A percentile compares a stretch with the other conserved stretches of the same genome.
Evolutionary conservation across 148 eudicot species (phyloP).

Genomic region (Cornus kousa): DNA sequence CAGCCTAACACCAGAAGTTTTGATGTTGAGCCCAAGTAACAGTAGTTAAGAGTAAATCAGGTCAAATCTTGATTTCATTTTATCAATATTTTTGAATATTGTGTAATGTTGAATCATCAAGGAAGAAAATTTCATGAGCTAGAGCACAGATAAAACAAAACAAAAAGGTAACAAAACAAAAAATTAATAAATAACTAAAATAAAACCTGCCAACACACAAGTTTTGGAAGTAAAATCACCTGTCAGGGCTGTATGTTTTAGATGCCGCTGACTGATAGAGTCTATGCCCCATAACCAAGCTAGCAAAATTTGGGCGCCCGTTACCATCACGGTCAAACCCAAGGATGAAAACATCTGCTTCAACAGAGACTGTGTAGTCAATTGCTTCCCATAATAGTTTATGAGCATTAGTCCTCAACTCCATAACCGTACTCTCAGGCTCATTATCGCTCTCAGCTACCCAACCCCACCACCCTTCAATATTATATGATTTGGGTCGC

Average conservation of each 20-base stretch:
- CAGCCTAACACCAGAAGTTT: background rate
- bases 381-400: slow-evolving; percentile 93
- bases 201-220: background rate
- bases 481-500: slow-evolving; percentile 67
- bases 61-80: background rate
- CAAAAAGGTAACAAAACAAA: no score
- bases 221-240: slow-evolving; percentile 36
- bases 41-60: background rate
- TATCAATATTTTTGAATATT: no score
- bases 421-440: slow-evolving; percentile 90
- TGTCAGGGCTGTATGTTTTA: slow-evolving; percentile 69
- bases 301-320: slow-evolving; percentile 81
- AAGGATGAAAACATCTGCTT: slow-evolving; percentile 83
- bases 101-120: no score
- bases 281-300: slow-evolving; percentile 89
- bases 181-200: no score
- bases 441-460: slow-evolving; percentile 94
- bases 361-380: slow-evolving; percentile 64
- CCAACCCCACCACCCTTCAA: slow-evolving; percentile 99
- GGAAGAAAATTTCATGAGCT: no score
- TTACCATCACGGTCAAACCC: slow-evolving; percentile 93
- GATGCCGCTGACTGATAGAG: slow-evolving; percentile 70
- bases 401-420: slow-evolving; percentile 89
- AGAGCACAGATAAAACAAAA: no score
- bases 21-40: background rate